Evolutionary conservation across 2,329 filamentous ascomycete species (phyloP).

Genomic region (Pseudovirgaria hyperparasitica): DNA sequence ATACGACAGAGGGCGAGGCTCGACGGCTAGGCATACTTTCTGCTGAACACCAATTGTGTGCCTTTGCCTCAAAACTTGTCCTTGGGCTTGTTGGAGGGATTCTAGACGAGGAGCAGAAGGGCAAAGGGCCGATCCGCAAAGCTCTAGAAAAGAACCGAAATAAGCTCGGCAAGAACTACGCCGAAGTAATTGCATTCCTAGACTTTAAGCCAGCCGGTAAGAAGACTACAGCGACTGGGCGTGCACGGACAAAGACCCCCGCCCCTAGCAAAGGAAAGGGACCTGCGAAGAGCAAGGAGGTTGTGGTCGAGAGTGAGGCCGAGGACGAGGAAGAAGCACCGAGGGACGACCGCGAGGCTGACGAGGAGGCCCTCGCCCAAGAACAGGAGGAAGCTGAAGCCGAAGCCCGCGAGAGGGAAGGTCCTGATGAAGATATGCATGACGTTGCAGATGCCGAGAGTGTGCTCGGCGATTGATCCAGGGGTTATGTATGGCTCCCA

Average conservation of each 20-base stretch:
- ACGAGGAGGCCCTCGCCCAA: conserved; percentile 28
- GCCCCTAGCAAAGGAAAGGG: conserved; percentile 29
- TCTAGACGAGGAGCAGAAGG: conserved; percentile 40
- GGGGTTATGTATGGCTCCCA: no score
- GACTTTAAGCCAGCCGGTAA: conserved; percentile 46
- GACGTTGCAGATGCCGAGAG: conserved; percentile 31
- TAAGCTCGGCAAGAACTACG: conserved; percentile 75
- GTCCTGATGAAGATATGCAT: conserved; percentile 13
- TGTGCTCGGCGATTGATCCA: conserved; percentile 29
- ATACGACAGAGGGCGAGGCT: conserved; percentile 31
- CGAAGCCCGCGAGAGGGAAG: conserved; percentile 16
- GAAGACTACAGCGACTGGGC: conserved; percentile 22
- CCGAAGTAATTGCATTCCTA: conserved; percentile 68
- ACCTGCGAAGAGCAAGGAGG: conserved; percentile 28
- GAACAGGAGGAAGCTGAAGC: conserved; percentile 30
- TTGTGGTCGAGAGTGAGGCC: conserved; percentile 18
- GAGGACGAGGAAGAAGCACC: conserved; percentile 20
- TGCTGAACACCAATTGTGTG: conserved; percentile 75
- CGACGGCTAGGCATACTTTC: conserved; percentile 54
- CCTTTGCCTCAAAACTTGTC: conserved; percentile 73
- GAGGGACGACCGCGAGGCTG: conserved; percentile 17
- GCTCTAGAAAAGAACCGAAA: conserved; percentile 66
- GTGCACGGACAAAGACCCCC: conserved; percentile 16
- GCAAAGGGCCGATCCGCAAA: conserved; percentile 45
- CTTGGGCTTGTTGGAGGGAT: conserved; percentile 64